phyloP scores from a whole-genome alignment of 2,329 filamentous ascomycete genomes.

The Botryotinia calthae region DNA sequence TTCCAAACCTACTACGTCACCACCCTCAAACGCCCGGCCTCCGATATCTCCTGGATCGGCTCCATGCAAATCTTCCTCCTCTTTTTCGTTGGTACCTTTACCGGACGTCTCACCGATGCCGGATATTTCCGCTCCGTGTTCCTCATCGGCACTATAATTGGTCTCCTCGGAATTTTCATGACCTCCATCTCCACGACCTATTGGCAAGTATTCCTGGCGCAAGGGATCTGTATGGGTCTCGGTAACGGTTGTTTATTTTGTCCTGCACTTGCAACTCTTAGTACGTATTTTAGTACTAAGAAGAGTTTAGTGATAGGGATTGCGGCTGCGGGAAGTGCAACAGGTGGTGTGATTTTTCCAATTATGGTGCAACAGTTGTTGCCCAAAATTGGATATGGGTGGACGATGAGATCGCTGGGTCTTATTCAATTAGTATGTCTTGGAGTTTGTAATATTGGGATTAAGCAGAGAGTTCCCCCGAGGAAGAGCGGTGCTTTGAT shows the following conservation, averaged over 20 bases:
- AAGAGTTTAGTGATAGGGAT: conserved; percentile 42
- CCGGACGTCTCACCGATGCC: conserved; percentile 43
- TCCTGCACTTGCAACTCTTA: conserved; percentile 41
- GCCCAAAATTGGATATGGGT: conserved; percentile 44
- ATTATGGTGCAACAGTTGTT: conserved; percentile 45
- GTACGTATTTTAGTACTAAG: conserved; percentile 44
- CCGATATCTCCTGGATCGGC: conserved; percentile 48
- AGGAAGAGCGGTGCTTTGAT: conserved; percentile 44
- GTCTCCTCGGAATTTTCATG: conserved; percentile 43
- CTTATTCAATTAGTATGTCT: conserved; percentile 45
- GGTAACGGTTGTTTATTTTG: conserved; percentile 45
- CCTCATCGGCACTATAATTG: conserved; percentile 35
- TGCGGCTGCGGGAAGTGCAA: conserved; percentile 41
- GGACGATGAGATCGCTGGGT: conserved; percentile 47
- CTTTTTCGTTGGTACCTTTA: conserved; percentile 43
- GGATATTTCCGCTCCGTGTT: conserved; percentile 41
- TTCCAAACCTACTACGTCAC: conserved; percentile 47
- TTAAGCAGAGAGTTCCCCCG: conserved; percentile 43
- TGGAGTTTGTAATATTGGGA: conserved; percentile 41
- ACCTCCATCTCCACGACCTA: conserved; percentile 43
- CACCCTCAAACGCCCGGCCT: conserved; percentile 37
- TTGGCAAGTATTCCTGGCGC: conserved; percentile 46
- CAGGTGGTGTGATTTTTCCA: conserved; percentile 46
- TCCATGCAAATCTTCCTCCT: conserved; percentile 45
- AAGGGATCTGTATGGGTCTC: conserved; percentile 44